phyloP scores from a whole-genome alignment of 345 rosid species.

The Microthlaspi erraticum region DNA sequence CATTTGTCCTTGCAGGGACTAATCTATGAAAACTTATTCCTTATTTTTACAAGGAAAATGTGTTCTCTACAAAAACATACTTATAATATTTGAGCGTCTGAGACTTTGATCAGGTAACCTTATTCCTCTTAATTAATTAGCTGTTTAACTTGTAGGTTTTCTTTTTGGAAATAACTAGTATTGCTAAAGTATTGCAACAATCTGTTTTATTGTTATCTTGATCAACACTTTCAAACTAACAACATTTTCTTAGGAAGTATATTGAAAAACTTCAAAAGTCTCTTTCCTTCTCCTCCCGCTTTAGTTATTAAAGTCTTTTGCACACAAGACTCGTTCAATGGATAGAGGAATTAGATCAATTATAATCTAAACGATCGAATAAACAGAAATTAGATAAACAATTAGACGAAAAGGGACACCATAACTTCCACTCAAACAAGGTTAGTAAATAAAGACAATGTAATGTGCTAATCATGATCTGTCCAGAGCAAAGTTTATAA shows the following conservation, averaged over 20 bases:
- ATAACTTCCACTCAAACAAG: constrained; percentile 18
- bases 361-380: not conserved
- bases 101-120: too few relatives aligned
- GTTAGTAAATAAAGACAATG: constrained; percentile 11
- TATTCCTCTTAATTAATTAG: not conserved
- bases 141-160: not conserved
- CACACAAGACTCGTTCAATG: constrained; percentile 1
- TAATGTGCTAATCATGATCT: not conserved
- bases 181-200: not conserved
- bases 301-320: not conserved
- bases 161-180: not conserved
- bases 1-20: not conserved
- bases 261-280: not conserved
- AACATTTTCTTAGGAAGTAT: not conserved
- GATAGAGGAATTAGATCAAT: not conserved
- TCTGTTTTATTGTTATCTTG: constrained; percentile 8
- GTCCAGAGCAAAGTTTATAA: not conserved
- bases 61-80: too few relatives aligned
- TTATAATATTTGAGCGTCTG: not conserved
- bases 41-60: not conserved
- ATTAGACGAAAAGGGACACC: constrained; percentile 23
- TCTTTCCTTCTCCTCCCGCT: constrained; percentile 10
- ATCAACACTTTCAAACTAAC: constrained; percentile 24
- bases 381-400: not conserved
- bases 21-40: not conserved